Evolutionary conservation across 805 yeast species (phyloP).

Genomic region (Teunomyces pallodes): DNA sequence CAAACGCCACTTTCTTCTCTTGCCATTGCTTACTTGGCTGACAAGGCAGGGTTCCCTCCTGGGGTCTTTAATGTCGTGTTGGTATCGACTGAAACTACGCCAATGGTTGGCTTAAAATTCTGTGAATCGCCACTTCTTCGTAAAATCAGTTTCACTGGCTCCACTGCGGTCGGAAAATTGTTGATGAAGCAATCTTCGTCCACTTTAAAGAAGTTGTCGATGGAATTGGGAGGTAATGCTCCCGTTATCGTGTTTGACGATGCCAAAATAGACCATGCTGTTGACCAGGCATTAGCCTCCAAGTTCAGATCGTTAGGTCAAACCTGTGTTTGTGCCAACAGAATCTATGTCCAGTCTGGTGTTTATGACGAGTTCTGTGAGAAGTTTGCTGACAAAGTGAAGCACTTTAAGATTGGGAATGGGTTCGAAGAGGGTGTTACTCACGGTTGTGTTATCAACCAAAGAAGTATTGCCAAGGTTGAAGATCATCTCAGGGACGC

Average conservation of each 20-base stretch:
- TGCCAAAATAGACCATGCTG: constrained; percentile 56
- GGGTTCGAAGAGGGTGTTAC: constrained; percentile 52
- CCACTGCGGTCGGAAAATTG: constrained; percentile 60
- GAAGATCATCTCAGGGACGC: constrained; percentile 56
- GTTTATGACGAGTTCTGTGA: constrained; percentile 48
- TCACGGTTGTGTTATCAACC: constrained; percentile 58
- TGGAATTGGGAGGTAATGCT: constrained; percentile 70
- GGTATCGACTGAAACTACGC: constrained; percentile 47
- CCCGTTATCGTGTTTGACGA: constrained; percentile 62
- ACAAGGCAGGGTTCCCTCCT: constrained; percentile 59
- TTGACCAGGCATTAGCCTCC: constrained; percentile 49
- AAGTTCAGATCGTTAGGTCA: constrained; percentile 65
- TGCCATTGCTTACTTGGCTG: constrained; percentile 53
- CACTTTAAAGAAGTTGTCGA: constrained; percentile 57
- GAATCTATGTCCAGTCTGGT: constrained; percentile 53
- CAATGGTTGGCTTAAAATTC: constrained; percentile 50
- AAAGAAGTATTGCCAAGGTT: constrained; percentile 50
- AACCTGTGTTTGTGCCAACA: constrained; percentile 64
- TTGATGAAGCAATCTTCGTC: constrained; percentile 56
- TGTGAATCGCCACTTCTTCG: constrained; percentile 48
- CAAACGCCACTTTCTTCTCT: constrained; percentile 61
- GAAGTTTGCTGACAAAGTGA: constrained; percentile 44
- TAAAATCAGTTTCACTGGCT: constrained; percentile 64
- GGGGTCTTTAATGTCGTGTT: constrained; percentile 56
- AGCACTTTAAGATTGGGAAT: constrained; percentile 51